Percentiles rank a stretch among this genome's conserved stretches.
Evolutionary conservation across 2,329 filamentous ascomycete genomes (phyloP).

Genomic region (Xylariaceae sp.): DNA sequence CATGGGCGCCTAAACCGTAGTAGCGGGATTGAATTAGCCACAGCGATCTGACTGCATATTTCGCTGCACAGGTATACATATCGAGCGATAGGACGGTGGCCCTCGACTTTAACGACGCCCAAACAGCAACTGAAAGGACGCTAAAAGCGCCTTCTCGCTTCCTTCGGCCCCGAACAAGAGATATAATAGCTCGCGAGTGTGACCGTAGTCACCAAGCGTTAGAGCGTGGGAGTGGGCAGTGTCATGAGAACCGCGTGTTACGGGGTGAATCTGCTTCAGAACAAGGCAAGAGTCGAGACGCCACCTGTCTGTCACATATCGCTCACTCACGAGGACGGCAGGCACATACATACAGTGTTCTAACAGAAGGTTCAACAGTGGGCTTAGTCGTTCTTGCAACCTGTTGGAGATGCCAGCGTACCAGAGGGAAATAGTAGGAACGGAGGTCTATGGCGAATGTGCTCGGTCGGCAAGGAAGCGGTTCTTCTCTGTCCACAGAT

Average conservation of each 20-base stretch:
- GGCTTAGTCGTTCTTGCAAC: slow-evolving; percentile 6
- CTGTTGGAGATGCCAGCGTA: slow-evolving; percentile 9
- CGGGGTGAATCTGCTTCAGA: slow-evolving; percentile 1
- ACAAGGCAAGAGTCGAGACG: slow-evolving; percentile 5
- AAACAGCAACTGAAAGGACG: slow-evolving; percentile 1
- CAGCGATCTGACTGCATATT: slow-evolving; percentile 18
- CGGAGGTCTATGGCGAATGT: slow-evolving; percentile 2
- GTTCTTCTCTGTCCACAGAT: slow-evolving; percentile 16
- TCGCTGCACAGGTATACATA: slow-evolving; percentile 21
- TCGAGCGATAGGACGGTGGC: slow-evolving; percentile 10
- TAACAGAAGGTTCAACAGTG: slow-evolving; percentile 20
- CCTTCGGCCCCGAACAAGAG: background rate
- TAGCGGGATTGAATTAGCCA: slow-evolving; percentile 30
- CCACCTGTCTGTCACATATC: slow-evolving; percentile 30
- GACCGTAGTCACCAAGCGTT: background rate
- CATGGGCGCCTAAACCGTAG: slow-evolving; percentile 37
- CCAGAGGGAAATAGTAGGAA: slow-evolving; percentile 1
- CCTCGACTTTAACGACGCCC: background rate
- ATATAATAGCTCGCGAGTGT: slow-evolving; percentile 8
- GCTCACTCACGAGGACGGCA: slow-evolving; percentile 19
- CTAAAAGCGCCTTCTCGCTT: slow-evolving; percentile 2
- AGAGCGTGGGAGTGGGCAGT: background rate
- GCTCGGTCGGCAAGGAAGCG: slow-evolving; percentile 9
- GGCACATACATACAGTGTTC: slow-evolving; percentile 8
- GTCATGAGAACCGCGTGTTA: slow-evolving; percentile 1